Evolutionary conservation across 805 yeast genomes (phyloP), one percentile per base, ranked within the genome.

Genomic region (Ogataea degrootiae): DNA sequence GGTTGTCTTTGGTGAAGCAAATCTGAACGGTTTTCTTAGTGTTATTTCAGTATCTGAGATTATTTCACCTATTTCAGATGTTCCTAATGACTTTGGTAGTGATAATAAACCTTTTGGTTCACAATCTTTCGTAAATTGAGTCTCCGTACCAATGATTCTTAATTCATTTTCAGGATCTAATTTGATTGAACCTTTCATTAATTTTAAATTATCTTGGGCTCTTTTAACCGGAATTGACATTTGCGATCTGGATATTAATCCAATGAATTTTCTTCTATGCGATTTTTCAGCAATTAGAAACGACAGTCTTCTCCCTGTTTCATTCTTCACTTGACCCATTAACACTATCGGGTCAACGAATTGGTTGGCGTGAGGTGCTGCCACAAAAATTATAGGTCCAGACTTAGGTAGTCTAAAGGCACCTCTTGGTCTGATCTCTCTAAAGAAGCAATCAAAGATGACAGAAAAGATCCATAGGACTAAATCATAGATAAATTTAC

Each of bases 221-320:
- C 99, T 77, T 15, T 80, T 83, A 1, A 94, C 99, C 4, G 97
- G 97, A 53, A 94, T 94, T 1, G 96, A 74, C 69, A 84, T 74
- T 53, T 88, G 87, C 51, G 83, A 75, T 45, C 84, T 75, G 2
- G 97, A 83, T 58, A 94, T 68, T 36, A 79, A 70, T 3, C 97
- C 97, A 53, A 94, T 81, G 46, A 87, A 76, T 17, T 50, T 54
- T 9, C 69, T 68, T 39, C 68, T 67, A 59, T 74, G 77, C 12
- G 80, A 73, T 53, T 75, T 74, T 39, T 73, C 78, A 16, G 83
- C 84, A 45, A 79, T 76, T 43, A 79, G 63, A 50, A 78, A 79
- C 22, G 80, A 74, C 37, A 78, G 68, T 34, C 83, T 56, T 50
- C 81, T 64, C 23, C 67, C 59, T 8, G 76, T 67, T 58, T 75